Conservation (phyloP, 1,284 basidiomycete genomes). For the Tilletia horrida region DNA sequence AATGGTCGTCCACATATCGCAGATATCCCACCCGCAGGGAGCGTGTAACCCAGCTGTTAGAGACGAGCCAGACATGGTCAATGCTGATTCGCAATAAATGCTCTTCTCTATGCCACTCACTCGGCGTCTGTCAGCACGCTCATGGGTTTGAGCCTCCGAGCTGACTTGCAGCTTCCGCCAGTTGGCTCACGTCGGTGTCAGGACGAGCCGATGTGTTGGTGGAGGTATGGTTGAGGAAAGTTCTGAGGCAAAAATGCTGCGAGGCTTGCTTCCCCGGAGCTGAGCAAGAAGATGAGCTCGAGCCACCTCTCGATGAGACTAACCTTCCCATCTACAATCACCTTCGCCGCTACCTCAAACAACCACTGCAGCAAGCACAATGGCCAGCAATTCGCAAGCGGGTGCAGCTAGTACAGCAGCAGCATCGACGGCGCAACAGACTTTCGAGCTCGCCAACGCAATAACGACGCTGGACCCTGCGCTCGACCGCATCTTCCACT, state of each 20-base stretch:
- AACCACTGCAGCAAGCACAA: no score
- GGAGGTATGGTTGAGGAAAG: not conserved
- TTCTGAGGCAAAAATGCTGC: not conserved
- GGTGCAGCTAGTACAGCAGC: not conserved
- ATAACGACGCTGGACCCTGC: slow-evolving; percentile 56
- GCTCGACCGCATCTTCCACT: slow-evolving; percentile 56
- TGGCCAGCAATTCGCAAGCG: slow-evolving; percentile 2
- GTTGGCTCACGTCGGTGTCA: no score
- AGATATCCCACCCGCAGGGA: slow-evolving; percentile 44
- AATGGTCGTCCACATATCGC: slow-evolving; percentile 42
- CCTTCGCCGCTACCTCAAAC: not conserved
- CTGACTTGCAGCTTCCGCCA: no score
- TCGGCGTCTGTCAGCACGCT: slow-evolving; percentile 10
- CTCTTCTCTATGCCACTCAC: not conserved
- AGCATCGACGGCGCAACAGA: slow-evolving; percentile 67
- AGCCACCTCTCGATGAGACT: slow-evolving; percentile 2
- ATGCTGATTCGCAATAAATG: not conserved
- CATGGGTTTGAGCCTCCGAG: not conserved
- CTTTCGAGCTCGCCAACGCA: slow-evolving; percentile 79
- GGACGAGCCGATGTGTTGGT: no score
- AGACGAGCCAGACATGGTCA: not conserved
- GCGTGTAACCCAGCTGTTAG: slow-evolving; percentile 35
- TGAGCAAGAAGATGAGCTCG: slow-evolving; percentile 4
- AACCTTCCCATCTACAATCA: not conserved
- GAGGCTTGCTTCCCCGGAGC: no score